Base-by-base conservation (phyloP, 345 rosid species). In the Camelina sativa region DNA sequence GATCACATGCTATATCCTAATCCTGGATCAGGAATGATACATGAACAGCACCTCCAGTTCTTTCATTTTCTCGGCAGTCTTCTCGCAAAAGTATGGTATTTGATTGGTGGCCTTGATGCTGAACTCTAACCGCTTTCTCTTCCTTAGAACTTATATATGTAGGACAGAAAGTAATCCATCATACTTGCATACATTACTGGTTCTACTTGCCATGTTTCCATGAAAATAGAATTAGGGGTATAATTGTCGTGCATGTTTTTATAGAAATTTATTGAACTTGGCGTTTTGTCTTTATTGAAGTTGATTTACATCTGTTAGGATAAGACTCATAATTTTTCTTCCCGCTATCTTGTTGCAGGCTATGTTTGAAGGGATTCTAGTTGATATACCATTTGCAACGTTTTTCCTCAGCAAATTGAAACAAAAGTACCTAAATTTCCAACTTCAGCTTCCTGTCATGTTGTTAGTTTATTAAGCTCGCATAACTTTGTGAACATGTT, bases 331-430 rank as follows among this genome's bases (percentile, higher is more conserved):
- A 58, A 25, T 16, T 25, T 41, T 43, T 52, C 13, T 72, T 65
- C 8, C 64, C 22, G 9, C 22, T 56, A 16, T 57, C 68, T 80
- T 70, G 76, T 53, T 85, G 84, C 84, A 95, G 99, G 98, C 98
- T 51, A 90, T 95, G 97, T 95, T 89, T 84, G 99, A 95, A 87
- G 97, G 99, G 68, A 92, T 95, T 85, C 91, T 95, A 46, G 98
- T 95, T 80, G 99, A 95, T 75, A 89, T 95, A 73, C 99, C 99
- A 67, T 95, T 95, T 73, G 97, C 99, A 57, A 91, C 98, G 55
- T 95, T 95, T 89, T 95, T 95, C 86, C 85, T 95, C 89, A 95
- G 98, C 94, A 95, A 95, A 83, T 78, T 95, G 76, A 95, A 92
- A 73, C 96, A 84, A 55, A 95, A 92, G 99, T 95, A 88, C 19